Evolutionary conservation across 2,329 filamentous ascomycete species (phyloP).

Genomic region (Dactylellina cionopaga): DNA sequence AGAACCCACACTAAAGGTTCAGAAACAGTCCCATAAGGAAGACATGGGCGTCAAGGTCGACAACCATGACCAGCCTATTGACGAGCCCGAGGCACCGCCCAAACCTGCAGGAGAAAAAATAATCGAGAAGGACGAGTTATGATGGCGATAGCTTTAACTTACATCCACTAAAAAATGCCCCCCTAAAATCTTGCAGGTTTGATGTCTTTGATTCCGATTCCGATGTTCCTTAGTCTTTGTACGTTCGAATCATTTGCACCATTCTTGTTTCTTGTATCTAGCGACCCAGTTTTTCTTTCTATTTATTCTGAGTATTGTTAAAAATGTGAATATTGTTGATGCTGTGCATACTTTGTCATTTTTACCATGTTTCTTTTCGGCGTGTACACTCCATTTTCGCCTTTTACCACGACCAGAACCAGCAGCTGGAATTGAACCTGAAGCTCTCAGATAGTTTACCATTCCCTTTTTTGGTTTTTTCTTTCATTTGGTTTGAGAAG

Average conservation of each 20-base stretch:
- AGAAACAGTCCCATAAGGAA: conserved; percentile 5
- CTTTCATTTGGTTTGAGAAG: too few relatives aligned
- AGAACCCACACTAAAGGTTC: conserved; percentile 25
- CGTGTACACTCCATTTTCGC: too few relatives aligned
- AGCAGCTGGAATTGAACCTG: too few relatives aligned
- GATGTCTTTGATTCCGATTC: not conserved
- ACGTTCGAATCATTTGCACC: conserved; percentile 12
- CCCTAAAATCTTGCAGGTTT: not conserved
- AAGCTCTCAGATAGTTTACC: too few relatives aligned
- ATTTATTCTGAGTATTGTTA: conserved; percentile 8
- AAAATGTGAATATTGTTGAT: conserved; percentile 32
- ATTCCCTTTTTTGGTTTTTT: too few relatives aligned
- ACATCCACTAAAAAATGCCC: not conserved
- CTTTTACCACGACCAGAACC: too few relatives aligned
- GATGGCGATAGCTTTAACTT: not conserved
- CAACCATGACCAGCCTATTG: conserved; percentile 4
- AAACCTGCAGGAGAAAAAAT: not conserved
- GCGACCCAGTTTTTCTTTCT: conserved; percentile 33
- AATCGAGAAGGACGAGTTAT: conserved; percentile 41
- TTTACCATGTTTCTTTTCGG: not conserved
- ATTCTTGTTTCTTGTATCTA: conserved; percentile 37
- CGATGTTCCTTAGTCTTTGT: not conserved
- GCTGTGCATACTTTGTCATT: conserved; percentile 4
- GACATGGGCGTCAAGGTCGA: not conserved
- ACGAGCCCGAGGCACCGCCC: not conserved